These are phyloP conservation scores for Neolentinus lepideus DNA, from an alignment of 1,284 basidiomycete genomes.

Conservation along the genomic window DNA sequence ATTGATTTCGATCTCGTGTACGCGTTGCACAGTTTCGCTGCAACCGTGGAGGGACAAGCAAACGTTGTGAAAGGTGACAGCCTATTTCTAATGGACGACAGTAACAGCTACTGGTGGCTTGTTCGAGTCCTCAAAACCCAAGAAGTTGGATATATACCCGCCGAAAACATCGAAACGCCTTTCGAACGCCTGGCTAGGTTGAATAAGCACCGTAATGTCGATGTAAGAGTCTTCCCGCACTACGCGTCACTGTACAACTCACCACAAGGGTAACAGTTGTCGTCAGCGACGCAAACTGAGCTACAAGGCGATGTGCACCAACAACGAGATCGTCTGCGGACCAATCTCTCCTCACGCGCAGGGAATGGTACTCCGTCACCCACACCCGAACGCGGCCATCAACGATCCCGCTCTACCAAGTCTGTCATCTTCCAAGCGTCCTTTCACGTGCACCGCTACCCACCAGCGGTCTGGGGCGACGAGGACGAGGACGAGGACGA, in stretches of 20 bases:
- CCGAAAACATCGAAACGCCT: conserved; percentile 98
- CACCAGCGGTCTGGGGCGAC: conserved; percentile 76
- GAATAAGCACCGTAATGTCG: conserved; percentile 97
- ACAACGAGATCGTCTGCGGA: conserved; percentile 42
- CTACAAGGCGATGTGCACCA: conserved; percentile 42
- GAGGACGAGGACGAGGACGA: conserved; percentile 76
- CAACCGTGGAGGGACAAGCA: conserved; percentile 94
- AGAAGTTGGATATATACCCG: conserved; percentile 99
- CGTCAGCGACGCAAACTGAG: conserved; percentile 68
- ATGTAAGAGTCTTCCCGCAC: conserved; percentile 50
- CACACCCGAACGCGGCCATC: conserved; percentile 23
- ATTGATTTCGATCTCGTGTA: conserved; percentile 90
- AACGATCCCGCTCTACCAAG: conserved; percentile 22
- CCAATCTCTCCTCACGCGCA: conserved; percentile 41
- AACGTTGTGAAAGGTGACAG: conserved; percentile 96
- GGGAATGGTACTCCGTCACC: conserved; percentile 41
- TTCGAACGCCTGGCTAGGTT: conserved; percentile 92
- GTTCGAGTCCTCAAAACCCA: conserved; percentile 95
- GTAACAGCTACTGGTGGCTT: conserved; percentile 98
- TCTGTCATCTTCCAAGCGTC: conserved; percentile 54
- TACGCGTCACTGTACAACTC: conserved; percentile 2
- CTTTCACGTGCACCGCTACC: conserved; percentile 61
- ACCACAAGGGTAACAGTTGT: conserved; percentile 39
- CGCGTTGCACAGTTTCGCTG: conserved; percentile 87
- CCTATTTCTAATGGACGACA: conserved; percentile 90